Percentiles rank a stretch among this genome's conserved stretches.
Evolutionary conservation across 768 basidiomycete genomes (phyloP).

Genomic region (Mycena alexandri): DNA sequence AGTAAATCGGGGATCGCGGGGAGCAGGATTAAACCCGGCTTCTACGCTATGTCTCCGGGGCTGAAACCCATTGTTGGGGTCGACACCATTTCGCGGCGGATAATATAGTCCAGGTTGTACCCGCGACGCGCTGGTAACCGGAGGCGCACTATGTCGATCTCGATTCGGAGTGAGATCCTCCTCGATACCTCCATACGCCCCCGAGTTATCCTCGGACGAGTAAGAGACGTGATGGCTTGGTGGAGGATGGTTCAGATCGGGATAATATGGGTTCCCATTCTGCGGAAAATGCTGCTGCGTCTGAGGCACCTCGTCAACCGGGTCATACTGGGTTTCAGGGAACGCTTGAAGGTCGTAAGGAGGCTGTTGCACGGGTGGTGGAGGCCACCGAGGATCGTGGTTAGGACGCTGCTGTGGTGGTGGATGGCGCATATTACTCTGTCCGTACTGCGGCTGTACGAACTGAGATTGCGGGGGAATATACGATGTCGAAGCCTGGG

Average conservation of each 20-base stretch:
- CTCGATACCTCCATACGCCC: constrained; percentile 35
- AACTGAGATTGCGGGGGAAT: constrained; percentile 15
- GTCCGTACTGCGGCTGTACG: not conserved
- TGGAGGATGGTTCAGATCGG: not conserved
- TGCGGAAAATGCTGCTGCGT: constrained; percentile 8
- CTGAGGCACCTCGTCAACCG: constrained; percentile 5
- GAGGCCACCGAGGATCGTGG: constrained; percentile 17
- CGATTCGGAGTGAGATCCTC: constrained; percentile 12
- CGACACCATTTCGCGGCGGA: constrained; percentile 9
- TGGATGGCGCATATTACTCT: constrained; percentile 3
- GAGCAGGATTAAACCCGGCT: constrained; percentile 1
- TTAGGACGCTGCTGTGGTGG: constrained; percentile 5
- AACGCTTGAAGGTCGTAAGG: not conserved
- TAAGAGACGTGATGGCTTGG: not conserved
- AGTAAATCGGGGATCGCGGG: constrained; percentile 13
- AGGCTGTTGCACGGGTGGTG: constrained; percentile 11
- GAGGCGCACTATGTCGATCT: constrained; percentile 25
- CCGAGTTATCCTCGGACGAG: constrained; percentile 24
- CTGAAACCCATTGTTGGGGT: not conserved
- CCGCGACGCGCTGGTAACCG: constrained; percentile 1
- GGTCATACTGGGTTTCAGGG: constrained; percentile 31
- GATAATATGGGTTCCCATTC: constrained; percentile 9
- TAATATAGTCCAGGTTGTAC: constrained; percentile 6
- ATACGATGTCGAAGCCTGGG: constrained; percentile 34
- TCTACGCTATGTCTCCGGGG: constrained; percentile 19